Evolutionary conservation across 306 rosid genomes (phyloP), one percentile per base, ranked within the genome.

Genomic region (Fragaria iinumae): DNA sequence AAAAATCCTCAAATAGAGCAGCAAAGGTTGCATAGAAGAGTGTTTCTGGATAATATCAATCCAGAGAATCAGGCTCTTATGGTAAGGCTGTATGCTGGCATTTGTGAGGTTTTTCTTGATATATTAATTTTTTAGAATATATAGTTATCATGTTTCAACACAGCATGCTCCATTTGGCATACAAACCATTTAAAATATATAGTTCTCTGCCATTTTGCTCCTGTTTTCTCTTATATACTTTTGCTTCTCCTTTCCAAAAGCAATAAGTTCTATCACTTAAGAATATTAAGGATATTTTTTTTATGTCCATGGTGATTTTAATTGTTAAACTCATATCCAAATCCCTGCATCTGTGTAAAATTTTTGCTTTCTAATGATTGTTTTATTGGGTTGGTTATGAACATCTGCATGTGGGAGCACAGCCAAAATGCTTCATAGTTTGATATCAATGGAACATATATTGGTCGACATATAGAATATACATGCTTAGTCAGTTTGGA

Each of bases 1-100:
- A 96, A 96, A 80, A 96, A 91, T 83, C 90, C 98, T 84, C 98
- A 91, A 87, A 98, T 96, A 34, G 99, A 96, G 88, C 99, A 96
- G 86, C 99, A 96, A 82, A 92, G 80, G 86, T 89, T 96, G 91
- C 99, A 96, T 82, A 89, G 99, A 77, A 89, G 99, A 89, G 92
- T 96, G 59, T 96, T 96, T 81, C 82, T 96, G 77, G 99, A 96
- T 63, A 23, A 77, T 71, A 71, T 96, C 70, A 63, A 88, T 91
- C 80, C 94, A 45, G 99, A 96, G 83, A 96, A 89, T 79, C 98
- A 92, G 84, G 93, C 96, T 80, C 99, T 96, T 60, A 87, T 71
- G 93, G 99, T 90, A 76, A 47, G 80, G 69, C 77, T 72, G n/a
- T 78, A 55, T 66, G 63, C 27, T 75, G 73, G 71, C 76, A 32